These are phyloP conservation scores for Onygenales sp. DNA, from an alignment of 2,329 filamentous ascomycete genomes.

Conservation along the genomic window DNA sequence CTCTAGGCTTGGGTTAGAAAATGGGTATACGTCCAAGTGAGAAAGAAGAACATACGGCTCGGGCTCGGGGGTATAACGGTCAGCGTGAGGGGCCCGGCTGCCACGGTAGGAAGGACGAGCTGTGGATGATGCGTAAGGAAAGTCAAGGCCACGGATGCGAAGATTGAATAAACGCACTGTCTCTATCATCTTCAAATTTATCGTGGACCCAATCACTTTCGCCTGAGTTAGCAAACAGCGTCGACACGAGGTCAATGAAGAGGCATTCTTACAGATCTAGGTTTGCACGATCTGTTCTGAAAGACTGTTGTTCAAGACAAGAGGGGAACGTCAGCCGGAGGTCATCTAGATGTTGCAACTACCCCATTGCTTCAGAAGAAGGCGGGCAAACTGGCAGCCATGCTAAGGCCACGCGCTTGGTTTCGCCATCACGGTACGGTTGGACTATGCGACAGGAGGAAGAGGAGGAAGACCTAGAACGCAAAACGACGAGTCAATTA, in stretches of 20 bases:
- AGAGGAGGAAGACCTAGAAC: conserved; percentile 36
- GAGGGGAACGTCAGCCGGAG: conserved; percentile 34
- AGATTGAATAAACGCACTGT: conserved; percentile 26
- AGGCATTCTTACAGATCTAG: conserved; percentile 32
- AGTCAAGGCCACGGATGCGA: conserved; percentile 5
- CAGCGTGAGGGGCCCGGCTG: conserved; percentile 26
- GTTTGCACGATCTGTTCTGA: conserved; percentile 36
- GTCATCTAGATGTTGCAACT: conserved; percentile 23
- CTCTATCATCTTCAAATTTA: conserved; percentile 68
- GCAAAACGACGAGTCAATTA: conserved; percentile 8
- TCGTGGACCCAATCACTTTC: conserved; percentile 88
- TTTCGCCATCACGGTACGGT: conserved; percentile 25
- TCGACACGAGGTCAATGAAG: neutral
- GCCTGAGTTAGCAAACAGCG: neutral
- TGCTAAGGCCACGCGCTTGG: conserved; percentile 16
- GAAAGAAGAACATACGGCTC: conserved; percentile 23
- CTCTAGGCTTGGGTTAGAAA: conserved; percentile 1
- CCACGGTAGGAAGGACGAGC: conserved; percentile 35
- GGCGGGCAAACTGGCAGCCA: neutral
- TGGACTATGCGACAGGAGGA: conserved; percentile 28
- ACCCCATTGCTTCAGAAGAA: conserved; percentile 1
- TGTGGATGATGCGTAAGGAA: conserved; percentile 17
- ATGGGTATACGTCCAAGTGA: neutral
- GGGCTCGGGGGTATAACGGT: conserved; percentile 24
- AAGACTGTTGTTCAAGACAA: conserved; percentile 33